A percentile compares a stretch with the other conserved stretches of the same genome.
phyloP scores from a whole-genome alignment of 2,329 filamentous ascomycete species.

The Neonectria sp. region DNA sequence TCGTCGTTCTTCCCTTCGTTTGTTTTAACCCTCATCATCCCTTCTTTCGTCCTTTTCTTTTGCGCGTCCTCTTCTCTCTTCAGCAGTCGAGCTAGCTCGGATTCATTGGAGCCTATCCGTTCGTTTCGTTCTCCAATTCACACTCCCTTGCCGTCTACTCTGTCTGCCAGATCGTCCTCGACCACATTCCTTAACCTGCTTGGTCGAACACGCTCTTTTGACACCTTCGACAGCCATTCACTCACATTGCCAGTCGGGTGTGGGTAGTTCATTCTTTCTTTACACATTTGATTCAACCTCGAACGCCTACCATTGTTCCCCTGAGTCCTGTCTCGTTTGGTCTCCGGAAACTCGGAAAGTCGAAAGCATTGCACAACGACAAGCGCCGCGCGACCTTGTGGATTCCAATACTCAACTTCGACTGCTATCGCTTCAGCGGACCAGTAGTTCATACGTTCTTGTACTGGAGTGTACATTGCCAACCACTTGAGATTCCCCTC shows the following conservation, averaged over 20 bases:
- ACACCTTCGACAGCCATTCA: conserved; percentile 6
- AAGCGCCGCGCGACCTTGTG: conserved; percentile 28
- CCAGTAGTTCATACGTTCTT: conserved; percentile 32
- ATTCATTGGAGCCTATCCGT: conserved; percentile 24
- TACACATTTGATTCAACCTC: conserved; percentile 13
- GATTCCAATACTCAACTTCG: conserved; percentile 13
- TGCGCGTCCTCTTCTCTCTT: conserved; percentile 25
- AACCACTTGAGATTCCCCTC: conserved; percentile 25
- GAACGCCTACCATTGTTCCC: background rate
- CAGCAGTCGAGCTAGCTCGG: conserved; percentile 43
- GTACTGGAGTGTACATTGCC: conserved; percentile 26
- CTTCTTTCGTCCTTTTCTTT: conserved; percentile 37
- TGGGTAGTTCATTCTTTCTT: conserved; percentile 17
- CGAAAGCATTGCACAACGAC: conserved; percentile 27
- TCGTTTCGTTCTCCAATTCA: conserved; percentile 25
- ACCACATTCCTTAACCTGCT: conserved; percentile 42
- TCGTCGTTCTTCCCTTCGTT: conserved; percentile 35
- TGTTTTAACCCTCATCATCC: conserved; percentile 41
- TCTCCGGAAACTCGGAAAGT: conserved; percentile 23
- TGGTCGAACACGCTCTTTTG: conserved; percentile 35
- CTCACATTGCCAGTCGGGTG: conserved; percentile 2
- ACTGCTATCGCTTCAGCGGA: conserved; percentile 22
- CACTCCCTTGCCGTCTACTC: conserved; percentile 30
- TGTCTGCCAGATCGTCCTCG: conserved; percentile 26
- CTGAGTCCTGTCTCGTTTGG: conserved; percentile 9